Evolutionary conservation across 2,329 filamentous ascomycete species (phyloP).

Genomic region (Neonectria coccinea): DNA sequence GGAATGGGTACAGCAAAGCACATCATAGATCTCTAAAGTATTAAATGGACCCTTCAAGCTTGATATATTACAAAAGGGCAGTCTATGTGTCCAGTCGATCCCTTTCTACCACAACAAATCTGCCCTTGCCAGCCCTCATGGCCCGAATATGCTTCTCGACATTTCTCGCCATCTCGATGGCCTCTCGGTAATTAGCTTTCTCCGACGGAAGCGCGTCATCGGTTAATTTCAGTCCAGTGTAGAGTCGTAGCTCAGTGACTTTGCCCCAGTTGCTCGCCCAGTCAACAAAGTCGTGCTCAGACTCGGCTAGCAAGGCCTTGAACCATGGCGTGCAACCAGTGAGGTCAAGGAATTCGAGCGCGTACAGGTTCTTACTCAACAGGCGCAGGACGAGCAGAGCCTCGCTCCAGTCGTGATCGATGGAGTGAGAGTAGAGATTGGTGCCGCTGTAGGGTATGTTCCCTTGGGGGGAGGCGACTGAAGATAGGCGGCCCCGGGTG

Average conservation of each 20-base stretch:
- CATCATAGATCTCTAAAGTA: background rate
- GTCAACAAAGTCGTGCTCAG: conserved; percentile 62
- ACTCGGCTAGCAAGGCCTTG: conserved; percentile 57
- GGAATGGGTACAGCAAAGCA: background rate
- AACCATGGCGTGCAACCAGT: conserved; percentile 70
- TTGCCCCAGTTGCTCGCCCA: conserved; percentile 68
- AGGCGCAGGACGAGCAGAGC: conserved; percentile 66
- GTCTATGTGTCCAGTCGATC: conserved; percentile 47
- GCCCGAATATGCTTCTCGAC: conserved; percentile 62
- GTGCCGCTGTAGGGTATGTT: conserved; percentile 66
- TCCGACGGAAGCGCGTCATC: conserved; percentile 51
- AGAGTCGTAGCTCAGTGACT: conserved; percentile 59
- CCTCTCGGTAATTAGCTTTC: conserved; percentile 49
- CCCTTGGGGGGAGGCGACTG: conserved; percentile 59
- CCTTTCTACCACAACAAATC: conserved; percentile 62
- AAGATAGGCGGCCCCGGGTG: conserved; percentile 62
- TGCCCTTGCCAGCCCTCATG: conserved; percentile 60
- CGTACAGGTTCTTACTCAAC: conserved; percentile 66
- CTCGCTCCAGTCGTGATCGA: conserved; percentile 71
- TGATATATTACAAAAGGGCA: background rate
- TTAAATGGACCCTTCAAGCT: background rate
- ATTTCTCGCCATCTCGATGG: conserved; percentile 52
- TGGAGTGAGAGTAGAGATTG: conserved; percentile 66
- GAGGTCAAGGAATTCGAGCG: conserved; percentile 71
- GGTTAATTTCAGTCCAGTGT: conserved; percentile 56